Evolutionary conservation across 179 eudicot species (phyloP).

Genomic region (Carnegiea gigantea): DNA sequence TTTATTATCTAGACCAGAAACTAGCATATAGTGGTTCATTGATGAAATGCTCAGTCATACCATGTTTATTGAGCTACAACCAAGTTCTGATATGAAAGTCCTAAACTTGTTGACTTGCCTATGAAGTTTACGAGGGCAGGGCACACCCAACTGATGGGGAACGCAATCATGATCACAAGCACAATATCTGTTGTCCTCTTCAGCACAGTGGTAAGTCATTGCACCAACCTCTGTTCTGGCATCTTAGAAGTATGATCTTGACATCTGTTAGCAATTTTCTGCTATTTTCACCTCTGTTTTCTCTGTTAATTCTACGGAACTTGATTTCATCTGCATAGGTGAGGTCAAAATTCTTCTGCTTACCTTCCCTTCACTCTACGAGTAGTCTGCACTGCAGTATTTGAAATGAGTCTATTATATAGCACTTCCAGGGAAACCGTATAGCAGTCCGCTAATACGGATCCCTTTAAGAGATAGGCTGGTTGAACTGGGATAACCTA

Average conservation of each 20-base stretch:
- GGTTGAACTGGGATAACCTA: neutral
- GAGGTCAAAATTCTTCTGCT: constrained; percentile 2
- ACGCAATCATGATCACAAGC: constrained; percentile 79
- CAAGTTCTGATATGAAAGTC: constrained; percentile 10
- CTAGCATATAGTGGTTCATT: neutral
- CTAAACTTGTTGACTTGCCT: constrained; percentile 18
- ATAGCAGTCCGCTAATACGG: too few species aligned
- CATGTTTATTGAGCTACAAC: neutral
- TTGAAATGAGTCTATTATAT: neutral
- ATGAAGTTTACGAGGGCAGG: constrained; percentile 70
- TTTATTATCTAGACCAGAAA: neutral
- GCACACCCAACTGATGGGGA: constrained; percentile 51
- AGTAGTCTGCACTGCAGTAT: neutral
- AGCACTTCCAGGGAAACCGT: too few species aligned
- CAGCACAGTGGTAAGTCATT: constrained; percentile 64
- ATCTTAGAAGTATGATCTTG: neutral
- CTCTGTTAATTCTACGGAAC: neutral
- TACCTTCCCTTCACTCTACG: neutral
- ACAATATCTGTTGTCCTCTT: constrained; percentile 68
- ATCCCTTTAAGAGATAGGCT: too few species aligned
- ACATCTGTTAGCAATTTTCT: neutral
- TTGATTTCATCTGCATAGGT: neutral
- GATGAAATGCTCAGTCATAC: neutral
- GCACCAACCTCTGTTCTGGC: neutral
- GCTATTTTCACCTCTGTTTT: neutral